Evolutionary conservation across 768 basidiomycete species (phyloP).

Genomic region (Gloeophyllum trabeum): DNA sequence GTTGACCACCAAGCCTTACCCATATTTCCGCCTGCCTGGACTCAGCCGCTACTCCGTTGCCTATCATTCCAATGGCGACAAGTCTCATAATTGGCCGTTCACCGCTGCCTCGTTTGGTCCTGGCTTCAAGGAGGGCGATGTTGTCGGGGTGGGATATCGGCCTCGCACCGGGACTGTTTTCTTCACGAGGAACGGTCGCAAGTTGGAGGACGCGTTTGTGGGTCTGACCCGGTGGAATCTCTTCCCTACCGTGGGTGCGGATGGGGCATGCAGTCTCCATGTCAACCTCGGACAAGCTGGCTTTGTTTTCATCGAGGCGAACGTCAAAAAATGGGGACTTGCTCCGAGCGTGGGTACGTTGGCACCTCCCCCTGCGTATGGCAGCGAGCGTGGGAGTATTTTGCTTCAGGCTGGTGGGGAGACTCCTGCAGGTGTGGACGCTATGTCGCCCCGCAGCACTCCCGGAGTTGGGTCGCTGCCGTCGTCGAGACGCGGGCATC

Average conservation of each 20-base stretch:
- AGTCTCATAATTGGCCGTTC: constrained; percentile 96
- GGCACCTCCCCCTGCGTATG: constrained; percentile 96
- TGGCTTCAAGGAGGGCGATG: constrained; percentile 84
- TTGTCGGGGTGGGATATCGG: constrained; percentile 90
- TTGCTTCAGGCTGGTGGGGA: constrained; percentile 79
- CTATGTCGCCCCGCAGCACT: constrained; percentile 28
- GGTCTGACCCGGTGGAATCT: constrained; percentile 87
- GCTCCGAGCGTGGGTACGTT: constrained; percentile 96
- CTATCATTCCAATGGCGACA: constrained; percentile 94
- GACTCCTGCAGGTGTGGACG: constrained; percentile 23
- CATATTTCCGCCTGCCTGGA: constrained; percentile 87
- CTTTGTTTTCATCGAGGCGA: constrained; percentile 98
- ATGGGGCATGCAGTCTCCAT: constrained; percentile 93
- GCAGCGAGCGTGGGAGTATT: constrained; percentile 93
- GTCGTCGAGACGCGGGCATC: constrained; percentile 45
- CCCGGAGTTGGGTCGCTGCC: constrained; percentile 33
- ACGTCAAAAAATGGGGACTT: constrained; percentile 99
- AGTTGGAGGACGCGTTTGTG: constrained; percentile 91
- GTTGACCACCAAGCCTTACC: constrained; percentile 94
- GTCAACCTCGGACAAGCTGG: constrained; percentile 97
- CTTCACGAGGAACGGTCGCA: constrained; percentile 95
- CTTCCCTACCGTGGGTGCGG: constrained; percentile 94
- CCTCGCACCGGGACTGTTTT: constrained; percentile 98
- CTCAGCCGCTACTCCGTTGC: constrained; percentile 80
- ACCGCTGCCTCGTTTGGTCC: constrained; percentile 78